Evolutionary conservation across 176 grass and related monocot species (phyloP), one percentile per base, ranked within the genome.

Genomic region (Typha latifolia): DNA sequence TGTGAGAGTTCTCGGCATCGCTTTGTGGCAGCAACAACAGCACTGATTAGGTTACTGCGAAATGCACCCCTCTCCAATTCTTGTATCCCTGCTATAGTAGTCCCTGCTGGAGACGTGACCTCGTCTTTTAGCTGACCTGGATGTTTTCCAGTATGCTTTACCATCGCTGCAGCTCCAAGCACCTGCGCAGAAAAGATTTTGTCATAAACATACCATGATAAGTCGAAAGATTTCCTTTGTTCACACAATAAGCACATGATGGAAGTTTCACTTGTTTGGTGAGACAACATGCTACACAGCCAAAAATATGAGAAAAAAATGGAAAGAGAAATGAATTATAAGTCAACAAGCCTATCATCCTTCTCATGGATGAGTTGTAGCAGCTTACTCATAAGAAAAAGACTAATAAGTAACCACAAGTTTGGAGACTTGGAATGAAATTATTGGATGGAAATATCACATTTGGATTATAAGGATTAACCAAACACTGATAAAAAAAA

Each of bases 61-160:
- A 90, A 99, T 29, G 86, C 84, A 18, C 85, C 89, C 59, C 72
- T 93, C 82, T 99, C 95, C 4, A 99, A 71, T 71, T 90, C 95
- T 61, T 78, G 85, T 72, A 99, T 80, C n/a, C 95, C 95, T 22
- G 95, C 69, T 59, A 99, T 99, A 19, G 95, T 99, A 22, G 95
- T 99, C 52, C 95, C 95, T 43, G 95, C 95, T n/a, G 95, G 95
- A 61, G 95, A 99, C 34, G 95, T 83, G 65, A 99, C 95, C 49
- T 83, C 86, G 77, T 99, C 95, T 74, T 99, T 99, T 62, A 99
- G 89, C 51, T 94, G 79, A 19, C 86, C 84, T 4, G 95, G 95
- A 85, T 99, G 95, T 75, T 87, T 94, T 56, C 86, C 86, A 0
- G 83, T 99, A 64, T 90, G 20, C 34, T 74, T 93, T 67, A 94